Base-by-base conservation (phyloP, 257 asterid species). In the Fraxinus quadrangulata region DNA sequence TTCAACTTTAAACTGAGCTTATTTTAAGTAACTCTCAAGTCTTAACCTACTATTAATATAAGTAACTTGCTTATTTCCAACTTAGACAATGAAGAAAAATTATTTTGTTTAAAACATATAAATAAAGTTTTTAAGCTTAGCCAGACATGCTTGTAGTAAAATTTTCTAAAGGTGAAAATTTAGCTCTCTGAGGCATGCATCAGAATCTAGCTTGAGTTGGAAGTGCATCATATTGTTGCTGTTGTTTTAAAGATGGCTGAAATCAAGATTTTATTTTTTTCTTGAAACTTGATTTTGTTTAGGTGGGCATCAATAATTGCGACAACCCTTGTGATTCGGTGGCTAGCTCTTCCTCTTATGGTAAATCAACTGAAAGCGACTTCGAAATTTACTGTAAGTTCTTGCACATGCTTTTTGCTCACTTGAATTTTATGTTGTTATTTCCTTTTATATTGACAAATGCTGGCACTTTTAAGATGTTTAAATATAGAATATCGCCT, bases 271-370 rank as follows among this genome's bases (percentile, higher is more conserved):
- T 67, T 30, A 81, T n/a, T 30, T 71, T 59, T 23, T 9, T 59
- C 3, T 21, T 5, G 71, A 47, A 36, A 36, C 78, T 84, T 75
- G 42, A 51, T 26, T 73, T 30, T 86, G 69, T 81, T 84, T 87
- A 95, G 99, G 99, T 95, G 99, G 97, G 92, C 87, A 70, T 83
- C 99, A 14, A 88, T 95, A 76, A 87, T 78, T 72, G 66, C 67
- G 75, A 83, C 98, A 74, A 88, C 98, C 8, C 16, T 93, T 77
- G 34, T 93, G 74, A 93, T 95, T 81, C 94, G 97, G 51, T 24
- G 42, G 40, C 3, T 86, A 59, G 88, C 89, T 77, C 56, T 92
- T 86, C 99, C 99, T 16, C 75, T 95, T 75, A 74, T 89, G 84
- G 79, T 95, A 68, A 83, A 92, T 87, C 96, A 90, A 84, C 81